Evolutionary conservation across 2,329 filamentous ascomycete genomes (phyloP).

Genomic region (Neurospora sp.): DNA sequence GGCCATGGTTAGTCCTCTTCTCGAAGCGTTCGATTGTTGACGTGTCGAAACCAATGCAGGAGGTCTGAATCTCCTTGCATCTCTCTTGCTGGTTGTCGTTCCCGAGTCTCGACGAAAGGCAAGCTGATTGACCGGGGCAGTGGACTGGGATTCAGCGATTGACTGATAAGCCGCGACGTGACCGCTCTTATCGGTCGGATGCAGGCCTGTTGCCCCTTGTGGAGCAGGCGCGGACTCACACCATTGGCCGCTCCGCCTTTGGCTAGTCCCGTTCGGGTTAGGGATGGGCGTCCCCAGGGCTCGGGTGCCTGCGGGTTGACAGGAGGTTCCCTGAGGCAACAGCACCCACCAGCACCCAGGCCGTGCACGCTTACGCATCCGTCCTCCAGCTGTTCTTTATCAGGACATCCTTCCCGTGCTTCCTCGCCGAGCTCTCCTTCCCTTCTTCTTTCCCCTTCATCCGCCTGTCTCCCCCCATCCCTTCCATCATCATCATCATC

Average conservation of each 20-base stretch:
- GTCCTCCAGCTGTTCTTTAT: constrained; percentile 12
- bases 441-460: constrained; percentile 11
- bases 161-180: constrained; percentile 10
- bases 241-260: constrained; percentile 17
- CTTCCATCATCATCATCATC: constrained; percentile 6
- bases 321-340: constrained; percentile 15
- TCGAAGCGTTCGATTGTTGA: neutral
- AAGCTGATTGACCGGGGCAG: neutral
- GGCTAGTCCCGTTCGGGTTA: constrained; percentile 9
- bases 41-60: neutral
- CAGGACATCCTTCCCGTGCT: constrained; percentile 12
- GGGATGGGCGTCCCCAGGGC: constrained; percentile 6
- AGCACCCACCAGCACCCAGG: constrained; percentile 1
- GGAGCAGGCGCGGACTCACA: constrained; percentile 1
- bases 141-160: neutral
- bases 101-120: neutral
- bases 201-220: constrained; percentile 8
- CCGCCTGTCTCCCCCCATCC: constrained; percentile 9
- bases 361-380: constrained; percentile 12
- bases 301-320: constrained; percentile 1
- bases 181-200: constrained; percentile 5
- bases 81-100: neutral
- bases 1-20: neutral
- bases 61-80: neutral
- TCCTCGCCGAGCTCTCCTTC: constrained; percentile 12